Base-by-base conservation (phyloP, 1,284 basidiomycete species). In the Cryptococcus sp. region DNA sequence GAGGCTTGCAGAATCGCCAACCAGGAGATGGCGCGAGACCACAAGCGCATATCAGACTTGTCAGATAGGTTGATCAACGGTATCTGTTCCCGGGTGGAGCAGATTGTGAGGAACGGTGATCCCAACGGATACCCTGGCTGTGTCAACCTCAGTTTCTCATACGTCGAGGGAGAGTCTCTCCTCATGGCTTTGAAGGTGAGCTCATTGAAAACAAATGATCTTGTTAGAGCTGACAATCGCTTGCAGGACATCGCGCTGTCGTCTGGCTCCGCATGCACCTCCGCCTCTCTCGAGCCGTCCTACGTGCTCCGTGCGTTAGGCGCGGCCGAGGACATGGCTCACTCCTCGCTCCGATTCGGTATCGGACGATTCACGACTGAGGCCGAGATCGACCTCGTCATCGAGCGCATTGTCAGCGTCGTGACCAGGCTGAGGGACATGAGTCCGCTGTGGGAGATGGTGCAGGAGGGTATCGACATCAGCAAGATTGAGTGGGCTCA, bases 321-420 rank as follows among this genome's bases (percentile, higher is more conserved):
- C 66, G 90, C 94, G 46, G 91, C 93, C 31, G 96, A 99, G 78
- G 96, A 98, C 73, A 97, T 98, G 90, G 96, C 96, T 0, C 96
- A 99, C 78, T 98, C 94, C 13, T 96, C 93, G 17, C 84, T 99
- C 54, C 88, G 96, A 45, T 99, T 99, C 80, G 96, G 96, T 54
- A 91, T 99, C 65, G 96, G 96, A 40, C 87, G 96, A 31, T 99
- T 99, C 81, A 99, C 96, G 6, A 99, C 96, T 3, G 93, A 97
- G 77, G 91, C 88, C 17, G 96, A 99, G 80, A 84, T 99, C 59
- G 96, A 99, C 78, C 93, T 91, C 69, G 95, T 99, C 31, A 84
- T 93, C 38, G 84, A 87, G 68, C 90, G 93, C 76, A 94, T 99
- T 54, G 86, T 95, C 39, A 82, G 84, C 40, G 91, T 91, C 11